Evolutionary conservation across 345 rosid genomes (phyloP).

Genomic region (Rhodomyrtus tomentosa): DNA sequence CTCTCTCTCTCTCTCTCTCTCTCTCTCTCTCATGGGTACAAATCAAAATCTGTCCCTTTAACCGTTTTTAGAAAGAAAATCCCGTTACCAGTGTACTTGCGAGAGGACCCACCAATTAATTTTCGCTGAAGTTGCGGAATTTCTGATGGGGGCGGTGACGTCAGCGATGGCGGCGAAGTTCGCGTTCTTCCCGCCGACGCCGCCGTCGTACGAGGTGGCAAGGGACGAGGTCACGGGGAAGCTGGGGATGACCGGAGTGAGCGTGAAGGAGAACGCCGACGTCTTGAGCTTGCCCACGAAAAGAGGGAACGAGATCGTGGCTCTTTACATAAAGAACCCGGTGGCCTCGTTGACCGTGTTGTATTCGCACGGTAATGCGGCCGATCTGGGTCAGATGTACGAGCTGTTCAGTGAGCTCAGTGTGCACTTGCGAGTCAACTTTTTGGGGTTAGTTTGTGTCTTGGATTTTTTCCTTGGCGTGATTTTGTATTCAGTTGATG

Average conservation of each 20-base stretch:
- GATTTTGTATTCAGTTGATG: not conserved
- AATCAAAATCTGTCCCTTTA: not conserved
- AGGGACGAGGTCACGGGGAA: conserved; percentile 31
- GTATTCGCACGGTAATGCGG: conserved; percentile 94
- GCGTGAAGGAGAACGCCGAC: conserved; percentile 51
- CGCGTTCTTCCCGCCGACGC: conserved; percentile 90
- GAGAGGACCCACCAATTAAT: not conserved
- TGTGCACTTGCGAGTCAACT: conserved; percentile 68
- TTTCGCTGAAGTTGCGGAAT: not conserved
- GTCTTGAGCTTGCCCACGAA: conserved; percentile 56
- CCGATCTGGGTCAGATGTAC: conserved; percentile 90
- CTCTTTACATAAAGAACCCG: conserved; percentile 67
- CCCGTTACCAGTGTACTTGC: not conserved
- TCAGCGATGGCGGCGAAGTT: conserved; percentile 92
- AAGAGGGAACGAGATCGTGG: conserved; percentile 78
- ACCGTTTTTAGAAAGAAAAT: not conserved
- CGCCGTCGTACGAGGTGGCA: conserved; percentile 66
- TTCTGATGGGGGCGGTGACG: conserved; percentile 75
- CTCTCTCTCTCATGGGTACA: not conserved
- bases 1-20: not conserved
- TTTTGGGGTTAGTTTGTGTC: conserved; percentile 55
- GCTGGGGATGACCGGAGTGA: conserved; percentile 47
- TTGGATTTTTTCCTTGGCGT: not conserved
- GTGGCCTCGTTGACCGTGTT: conserved; percentile 64
- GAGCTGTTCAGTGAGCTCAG: conserved; percentile 72